These are phyloP conservation scores for Eucalyptus regnans DNA, from an alignment of 345 rosid genomes.

Conservation along the genomic window DNA sequence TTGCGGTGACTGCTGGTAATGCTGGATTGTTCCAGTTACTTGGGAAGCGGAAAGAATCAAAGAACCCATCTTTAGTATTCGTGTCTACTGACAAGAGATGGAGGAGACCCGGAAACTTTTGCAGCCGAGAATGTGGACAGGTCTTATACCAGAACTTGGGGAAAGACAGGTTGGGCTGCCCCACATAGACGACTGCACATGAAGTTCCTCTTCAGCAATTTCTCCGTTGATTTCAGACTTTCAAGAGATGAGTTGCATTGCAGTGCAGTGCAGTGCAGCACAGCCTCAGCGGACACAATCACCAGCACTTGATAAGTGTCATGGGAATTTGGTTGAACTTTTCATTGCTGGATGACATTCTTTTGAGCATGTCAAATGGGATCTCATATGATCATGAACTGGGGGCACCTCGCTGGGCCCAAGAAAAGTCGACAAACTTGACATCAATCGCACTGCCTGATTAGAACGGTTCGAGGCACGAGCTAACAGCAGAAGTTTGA, in stretches of 20 bases:
- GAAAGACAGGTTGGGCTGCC: background rate
- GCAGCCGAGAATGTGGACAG: background rate
- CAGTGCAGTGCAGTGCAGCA: background rate
- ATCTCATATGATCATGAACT: no score
- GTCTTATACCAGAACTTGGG: background rate
- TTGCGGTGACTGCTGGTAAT: background rate
- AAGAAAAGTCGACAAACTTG: background rate
- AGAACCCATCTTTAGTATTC: background rate
- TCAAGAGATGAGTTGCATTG: background rate
- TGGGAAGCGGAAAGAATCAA: background rate
- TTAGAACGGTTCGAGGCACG: background rate
- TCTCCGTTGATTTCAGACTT: background rate
- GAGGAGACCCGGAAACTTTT: background rate
- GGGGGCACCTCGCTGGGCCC: no score
- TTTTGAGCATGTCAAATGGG: no score
- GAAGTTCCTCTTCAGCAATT: background rate
- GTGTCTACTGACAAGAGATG: background rate
- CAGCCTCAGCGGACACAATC: background rate
- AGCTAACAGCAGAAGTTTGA: background rate
- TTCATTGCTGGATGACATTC: no score
- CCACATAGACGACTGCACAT: background rate
- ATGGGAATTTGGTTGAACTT: background rate
- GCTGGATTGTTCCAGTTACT: background rate
- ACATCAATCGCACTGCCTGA: background rate
- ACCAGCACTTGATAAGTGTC: background rate